Evolutionary conservation across 805 yeast genomes (phyloP).

Genomic region (Candida schatavii): DNA sequence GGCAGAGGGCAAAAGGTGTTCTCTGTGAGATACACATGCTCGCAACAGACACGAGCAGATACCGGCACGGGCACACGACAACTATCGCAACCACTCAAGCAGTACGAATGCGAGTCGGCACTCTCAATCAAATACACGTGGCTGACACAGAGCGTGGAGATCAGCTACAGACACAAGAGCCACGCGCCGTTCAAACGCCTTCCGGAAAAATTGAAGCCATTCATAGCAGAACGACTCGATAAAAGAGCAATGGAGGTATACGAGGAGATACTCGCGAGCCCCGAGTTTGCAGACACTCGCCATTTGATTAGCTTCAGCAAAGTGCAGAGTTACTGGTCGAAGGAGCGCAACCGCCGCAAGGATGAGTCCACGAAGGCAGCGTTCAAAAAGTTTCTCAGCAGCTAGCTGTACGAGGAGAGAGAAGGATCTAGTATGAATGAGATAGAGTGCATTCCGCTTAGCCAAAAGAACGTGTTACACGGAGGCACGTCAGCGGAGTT

Average conservation of each 20-base stretch:
- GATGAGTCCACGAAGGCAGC: constrained; percentile 17
- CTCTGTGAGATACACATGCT: constrained; percentile 15
- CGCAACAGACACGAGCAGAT: constrained; percentile 10
- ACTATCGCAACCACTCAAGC: constrained; percentile 15
- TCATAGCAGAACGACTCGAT: constrained; percentile 14
- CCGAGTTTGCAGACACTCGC: constrained; percentile 12
- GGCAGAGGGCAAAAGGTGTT: constrained; percentile 17
- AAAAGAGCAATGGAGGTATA: constrained; percentile 16
- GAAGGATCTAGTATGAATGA: background rate
- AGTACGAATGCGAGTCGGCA: constrained; percentile 14
- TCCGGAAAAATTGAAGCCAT: constrained; percentile 16
- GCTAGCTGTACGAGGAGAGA: background rate
- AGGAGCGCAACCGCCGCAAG: constrained; percentile 13
- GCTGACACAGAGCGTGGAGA: constrained; percentile 12
- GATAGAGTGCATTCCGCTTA: too few relatives aligned
- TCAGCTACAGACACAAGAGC: constrained; percentile 11
- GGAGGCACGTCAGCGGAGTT: too few relatives aligned
- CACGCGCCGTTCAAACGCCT: constrained; percentile 16
- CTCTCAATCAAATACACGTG: constrained; percentile 15
- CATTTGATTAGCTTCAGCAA: constrained; percentile 14
- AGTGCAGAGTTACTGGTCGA: constrained; percentile 20
- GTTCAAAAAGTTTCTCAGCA: constrained; percentile 14
- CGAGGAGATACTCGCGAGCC: constrained; percentile 11
- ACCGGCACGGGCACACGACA: constrained; percentile 5
- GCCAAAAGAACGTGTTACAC: too few relatives aligned